Conservation (phyloP, 495 filamentous ascomycete species). For the Podospora anserina region DNA sequence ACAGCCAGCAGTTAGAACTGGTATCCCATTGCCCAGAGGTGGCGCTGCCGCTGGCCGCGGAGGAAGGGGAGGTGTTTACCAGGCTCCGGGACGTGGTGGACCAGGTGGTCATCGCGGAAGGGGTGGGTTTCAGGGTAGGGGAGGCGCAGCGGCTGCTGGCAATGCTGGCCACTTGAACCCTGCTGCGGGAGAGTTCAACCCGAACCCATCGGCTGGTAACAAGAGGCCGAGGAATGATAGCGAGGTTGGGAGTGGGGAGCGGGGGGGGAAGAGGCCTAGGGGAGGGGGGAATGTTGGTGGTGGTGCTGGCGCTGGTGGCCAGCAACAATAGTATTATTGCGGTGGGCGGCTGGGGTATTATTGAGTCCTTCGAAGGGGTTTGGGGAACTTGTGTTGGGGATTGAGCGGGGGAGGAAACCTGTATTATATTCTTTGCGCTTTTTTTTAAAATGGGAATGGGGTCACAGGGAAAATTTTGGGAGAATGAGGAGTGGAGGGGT, state of each 20-base stretch:
- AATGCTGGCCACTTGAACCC: conserved; percentile 27
- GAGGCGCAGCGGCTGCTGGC: conserved; percentile 5
- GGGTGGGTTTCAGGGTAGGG: conserved; percentile 26
- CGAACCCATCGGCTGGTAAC: conserved; percentile 24
- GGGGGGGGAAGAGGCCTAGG: conserved; percentile 23
- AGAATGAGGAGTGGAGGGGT: background rate
- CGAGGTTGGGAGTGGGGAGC: conserved; percentile 15
- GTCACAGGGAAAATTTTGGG: background rate
- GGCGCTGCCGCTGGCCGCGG: conserved; percentile 13
- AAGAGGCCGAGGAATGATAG: conserved; percentile 29
- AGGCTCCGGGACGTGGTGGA: conserved; percentile 23
- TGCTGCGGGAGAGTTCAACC: conserved; percentile 31
- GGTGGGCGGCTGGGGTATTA: background rate
- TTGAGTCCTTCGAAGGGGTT: background rate
- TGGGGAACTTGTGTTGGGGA: background rate
- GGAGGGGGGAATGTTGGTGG: conserved; percentile 17
- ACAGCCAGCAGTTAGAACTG: conserved; percentile 2
- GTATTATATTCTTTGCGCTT: background rate
- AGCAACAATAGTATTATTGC: background rate
- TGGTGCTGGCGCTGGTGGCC: background rate
- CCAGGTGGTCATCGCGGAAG: conserved; percentile 27
- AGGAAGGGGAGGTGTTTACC: conserved; percentile 20
- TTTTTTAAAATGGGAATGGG: background rate
- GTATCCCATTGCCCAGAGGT: conserved; percentile 15
- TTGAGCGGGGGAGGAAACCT: background rate